Evolutionary conservation across 495 filamentous ascomycete species (phyloP).

Genomic region (Baudoinia panamericana): DNA sequence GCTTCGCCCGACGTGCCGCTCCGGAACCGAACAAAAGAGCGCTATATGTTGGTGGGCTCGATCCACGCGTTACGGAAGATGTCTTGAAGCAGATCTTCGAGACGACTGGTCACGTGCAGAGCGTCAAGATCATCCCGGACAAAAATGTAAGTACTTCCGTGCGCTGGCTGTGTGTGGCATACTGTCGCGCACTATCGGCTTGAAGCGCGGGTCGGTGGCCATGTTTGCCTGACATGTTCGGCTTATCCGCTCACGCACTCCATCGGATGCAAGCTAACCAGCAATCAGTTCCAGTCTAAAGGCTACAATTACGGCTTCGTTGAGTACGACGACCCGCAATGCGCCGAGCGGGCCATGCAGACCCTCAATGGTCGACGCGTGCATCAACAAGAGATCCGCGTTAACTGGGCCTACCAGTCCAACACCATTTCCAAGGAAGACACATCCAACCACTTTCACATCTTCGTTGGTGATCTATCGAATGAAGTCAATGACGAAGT

Average conservation of each 20-base stretch:
- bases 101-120: conserved; percentile 94
- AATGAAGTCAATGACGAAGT: conserved; percentile 99
- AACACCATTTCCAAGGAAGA: conserved; percentile 93
- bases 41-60: conserved; percentile 89
- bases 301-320: conserved; percentile 99
- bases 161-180: too few relatives aligned
- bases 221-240: too few relatives aligned
- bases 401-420: conserved; percentile 99
- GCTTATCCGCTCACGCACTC: too few relatives aligned
- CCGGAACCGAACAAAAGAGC: conserved; percentile 98
- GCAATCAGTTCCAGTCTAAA: conserved; percentile 59
- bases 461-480: conserved; percentile 95
- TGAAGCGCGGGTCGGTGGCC: too few relatives aligned
- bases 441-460: conserved; percentile 96
- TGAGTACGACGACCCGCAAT: conserved; percentile 94
- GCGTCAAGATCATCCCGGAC: conserved; percentile 98
- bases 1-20: conserved; percentile 82
- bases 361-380: conserved; percentile 91
- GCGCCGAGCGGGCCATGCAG: conserved; percentile 92
- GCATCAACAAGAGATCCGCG: conserved; percentile 96
- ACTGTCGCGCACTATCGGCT: too few relatives aligned
- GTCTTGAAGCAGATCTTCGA: conserved; percentile 97
- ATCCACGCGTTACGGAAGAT: conserved; percentile 91
- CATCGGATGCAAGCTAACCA: conserved; percentile 1
- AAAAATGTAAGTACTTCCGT: conserved; percentile 95